A percentile compares a stretch with the other conserved stretches of the same genome.
Evolutionary conservation across 2,329 filamentous ascomycete species (phyloP).

Genomic region (Cadophora luteo-olivacea): DNA sequence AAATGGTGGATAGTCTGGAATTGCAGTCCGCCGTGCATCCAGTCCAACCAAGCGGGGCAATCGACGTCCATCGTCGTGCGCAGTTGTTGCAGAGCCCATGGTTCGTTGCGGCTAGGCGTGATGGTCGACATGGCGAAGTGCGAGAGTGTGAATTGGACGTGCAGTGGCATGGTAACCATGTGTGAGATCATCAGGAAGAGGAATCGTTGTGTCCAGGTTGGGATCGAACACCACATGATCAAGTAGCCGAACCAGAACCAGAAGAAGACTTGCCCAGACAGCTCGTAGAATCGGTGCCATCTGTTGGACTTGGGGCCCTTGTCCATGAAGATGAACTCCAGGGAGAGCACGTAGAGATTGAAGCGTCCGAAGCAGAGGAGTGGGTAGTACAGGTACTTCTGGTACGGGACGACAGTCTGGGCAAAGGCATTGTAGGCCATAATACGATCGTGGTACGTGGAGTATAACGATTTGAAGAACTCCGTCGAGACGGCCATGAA

Average conservation of each 20-base stretch:
- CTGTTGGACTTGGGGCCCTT: slow-evolving; percentile 65
- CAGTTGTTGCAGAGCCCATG: slow-evolving; percentile 72
- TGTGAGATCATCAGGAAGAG: slow-evolving; percentile 69
- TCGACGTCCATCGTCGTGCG: slow-evolving; percentile 78
- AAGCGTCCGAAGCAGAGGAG: slow-evolving; percentile 72
- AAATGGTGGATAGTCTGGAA: slow-evolving; percentile 77
- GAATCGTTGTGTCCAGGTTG: slow-evolving; percentile 62
- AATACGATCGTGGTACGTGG: slow-evolving; percentile 66
- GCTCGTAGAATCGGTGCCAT: slow-evolving; percentile 72
- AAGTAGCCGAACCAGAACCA: slow-evolving; percentile 73
- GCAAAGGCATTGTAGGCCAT: slow-evolving; percentile 69
- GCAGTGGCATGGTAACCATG: slow-evolving; percentile 70
- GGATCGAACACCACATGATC: slow-evolving; percentile 65
- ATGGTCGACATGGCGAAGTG: slow-evolving; percentile 75
- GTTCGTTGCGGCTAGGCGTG: slow-evolving; percentile 67
- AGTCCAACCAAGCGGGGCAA: slow-evolving; percentile 75
- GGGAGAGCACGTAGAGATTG: slow-evolving; percentile 74
- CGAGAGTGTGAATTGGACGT: slow-evolving; percentile 74
- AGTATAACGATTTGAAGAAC: slow-evolving; percentile 68
- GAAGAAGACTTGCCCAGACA: slow-evolving; percentile 67
- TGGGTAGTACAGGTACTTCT: slow-evolving; percentile 73
- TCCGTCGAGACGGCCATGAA: slow-evolving; percentile 71
- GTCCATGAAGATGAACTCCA: slow-evolving; percentile 66
- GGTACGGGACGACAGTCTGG: slow-evolving; percentile 64
- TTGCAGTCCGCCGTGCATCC: slow-evolving; percentile 74